Percentiles rank a stretch among this genome's conserved stretches.
Conservation (phyloP, 2,329 filamentous ascomycete genomes). For the Clarireedia paspali region DNA sequence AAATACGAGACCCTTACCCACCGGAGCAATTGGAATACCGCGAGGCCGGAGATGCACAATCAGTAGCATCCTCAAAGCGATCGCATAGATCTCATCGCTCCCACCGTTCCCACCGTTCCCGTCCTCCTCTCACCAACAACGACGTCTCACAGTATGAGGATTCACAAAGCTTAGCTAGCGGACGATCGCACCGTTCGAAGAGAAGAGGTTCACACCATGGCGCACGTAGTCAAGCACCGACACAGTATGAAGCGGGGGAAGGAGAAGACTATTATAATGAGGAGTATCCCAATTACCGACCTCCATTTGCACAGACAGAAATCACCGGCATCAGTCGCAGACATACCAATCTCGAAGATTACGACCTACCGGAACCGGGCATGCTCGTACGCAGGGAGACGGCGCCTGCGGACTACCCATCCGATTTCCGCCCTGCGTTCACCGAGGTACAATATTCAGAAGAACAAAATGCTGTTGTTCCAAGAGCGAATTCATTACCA, state of each 20-base stretch:
- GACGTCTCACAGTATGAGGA: slow-evolving; percentile 4
- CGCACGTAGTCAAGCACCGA: slow-evolving; percentile 8
- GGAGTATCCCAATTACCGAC: slow-evolving; percentile 11
- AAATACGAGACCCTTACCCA: slow-evolving; percentile 20
- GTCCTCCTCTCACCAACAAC: slow-evolving; percentile 10
- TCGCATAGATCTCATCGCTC: slow-evolving; percentile 20
- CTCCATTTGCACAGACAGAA: slow-evolving; percentile 19
- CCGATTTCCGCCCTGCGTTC: background rate
- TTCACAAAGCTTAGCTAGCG: slow-evolving; percentile 1
- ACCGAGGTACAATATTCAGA: too few relatives aligned
- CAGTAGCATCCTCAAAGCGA: slow-evolving; percentile 4
- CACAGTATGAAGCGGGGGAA: slow-evolving; percentile 3
- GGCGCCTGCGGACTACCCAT: background rate
- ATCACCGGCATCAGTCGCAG: slow-evolving; percentile 3
- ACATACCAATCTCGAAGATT: slow-evolving; percentile 21
- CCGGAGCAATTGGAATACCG: background rate
- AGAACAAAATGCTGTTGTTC: background rate
- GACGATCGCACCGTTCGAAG: slow-evolving; percentile 12
- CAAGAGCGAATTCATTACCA: slow-evolving; percentile 13
- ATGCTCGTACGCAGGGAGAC: slow-evolving; percentile 4
- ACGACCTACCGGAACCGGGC: background rate
- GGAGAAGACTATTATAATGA: slow-evolving; percentile 2
- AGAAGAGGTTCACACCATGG: slow-evolving; percentile 4
- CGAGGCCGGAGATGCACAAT: slow-evolving; percentile 2
- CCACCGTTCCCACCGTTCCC: slow-evolving; percentile 17